Evolutionary conservation across 371 early-diverging fungal genomes (phyloP).

Genomic region (Nematocida ausubeli): DNA sequence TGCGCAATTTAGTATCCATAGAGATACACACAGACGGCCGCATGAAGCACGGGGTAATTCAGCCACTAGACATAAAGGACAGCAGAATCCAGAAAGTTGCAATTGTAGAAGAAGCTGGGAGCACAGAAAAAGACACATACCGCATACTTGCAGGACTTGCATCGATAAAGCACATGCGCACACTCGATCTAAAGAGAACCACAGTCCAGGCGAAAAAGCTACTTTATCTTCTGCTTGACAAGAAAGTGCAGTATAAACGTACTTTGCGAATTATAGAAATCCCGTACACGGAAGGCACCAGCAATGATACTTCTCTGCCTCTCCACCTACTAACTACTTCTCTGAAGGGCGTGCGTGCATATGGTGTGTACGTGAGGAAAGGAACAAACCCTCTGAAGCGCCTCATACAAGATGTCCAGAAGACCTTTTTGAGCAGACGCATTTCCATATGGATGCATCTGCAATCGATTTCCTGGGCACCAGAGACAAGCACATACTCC

Average conservation of each 20-base stretch:
- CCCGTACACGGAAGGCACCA: background rate
- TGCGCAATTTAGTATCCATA: background rate
- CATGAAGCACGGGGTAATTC: background rate
- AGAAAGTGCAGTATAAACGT: background rate
- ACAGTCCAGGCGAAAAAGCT: background rate
- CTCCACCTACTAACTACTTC: background rate
- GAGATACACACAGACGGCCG: conserved; percentile 2
- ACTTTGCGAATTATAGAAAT: background rate
- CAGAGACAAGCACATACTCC: no score
- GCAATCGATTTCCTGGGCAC: no score
- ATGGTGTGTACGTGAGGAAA: background rate
- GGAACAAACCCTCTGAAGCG: background rate
- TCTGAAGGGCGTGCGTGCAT: background rate
- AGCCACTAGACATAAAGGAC: background rate
- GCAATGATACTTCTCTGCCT: background rate
- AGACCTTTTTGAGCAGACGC: no score
- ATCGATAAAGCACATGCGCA: background rate
- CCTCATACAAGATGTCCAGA: background rate
- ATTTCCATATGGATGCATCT: no score
- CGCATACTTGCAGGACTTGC: background rate
- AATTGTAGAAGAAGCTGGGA: background rate
- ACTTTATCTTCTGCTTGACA: background rate
- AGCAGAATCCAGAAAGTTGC: background rate
- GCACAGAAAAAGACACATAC: background rate
- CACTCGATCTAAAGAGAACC: background rate